Conservation (phyloP, 1,139 yeast species). For the Hyphopichia burtonii region DNA sequence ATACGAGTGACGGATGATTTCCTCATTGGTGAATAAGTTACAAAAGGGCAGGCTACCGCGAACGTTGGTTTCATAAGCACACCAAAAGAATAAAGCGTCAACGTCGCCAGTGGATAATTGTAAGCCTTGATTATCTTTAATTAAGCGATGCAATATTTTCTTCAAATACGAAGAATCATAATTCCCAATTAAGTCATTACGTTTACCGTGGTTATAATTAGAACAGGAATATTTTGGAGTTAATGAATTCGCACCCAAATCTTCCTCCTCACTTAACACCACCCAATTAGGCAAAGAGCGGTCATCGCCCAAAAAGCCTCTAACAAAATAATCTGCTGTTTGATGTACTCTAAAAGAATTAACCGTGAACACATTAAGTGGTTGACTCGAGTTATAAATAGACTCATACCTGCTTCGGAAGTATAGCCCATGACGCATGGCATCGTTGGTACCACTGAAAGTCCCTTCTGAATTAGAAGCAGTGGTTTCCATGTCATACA, state of each 20-base stretch:
- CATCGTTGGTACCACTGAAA: slow-evolving; percentile 21
- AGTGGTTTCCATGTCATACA: slow-evolving; percentile 28
- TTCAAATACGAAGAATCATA: slow-evolving; percentile 22
- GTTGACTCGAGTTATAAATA: slow-evolving; percentile 8
- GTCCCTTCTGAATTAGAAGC: slow-evolving; percentile 21
- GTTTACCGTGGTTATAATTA: slow-evolving; percentile 17
- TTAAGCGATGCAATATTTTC: slow-evolving; percentile 34
- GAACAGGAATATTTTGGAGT: slow-evolving; percentile 25
- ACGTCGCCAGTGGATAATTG: slow-evolving; percentile 25
- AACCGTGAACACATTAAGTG: slow-evolving; percentile 16
- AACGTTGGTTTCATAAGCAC: slow-evolving; percentile 50
- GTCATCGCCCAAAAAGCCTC: slow-evolving; percentile 16
- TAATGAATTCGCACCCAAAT: slow-evolving; percentile 14
- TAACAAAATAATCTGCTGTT: slow-evolving; percentile 16
- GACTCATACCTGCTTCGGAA: slow-evolving; percentile 15
- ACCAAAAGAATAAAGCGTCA: slow-evolving; percentile 43
- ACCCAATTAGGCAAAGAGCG: slow-evolving; percentile 8
- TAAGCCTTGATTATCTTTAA: slow-evolving; percentile 36
- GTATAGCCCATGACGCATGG: slow-evolving; percentile 14
- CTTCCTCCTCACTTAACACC: slow-evolving; percentile 10
- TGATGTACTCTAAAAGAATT: slow-evolving; percentile 15
- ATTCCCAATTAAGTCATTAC: slow-evolving; percentile 15
- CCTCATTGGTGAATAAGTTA: slow-evolving; percentile 42
- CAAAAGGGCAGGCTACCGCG: slow-evolving; percentile 44
- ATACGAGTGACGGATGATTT: slow-evolving; percentile 40